phyloP scores from a whole-genome alignment of 1,284 basidiomycete species.

The Malassezia sp. region DNA sequence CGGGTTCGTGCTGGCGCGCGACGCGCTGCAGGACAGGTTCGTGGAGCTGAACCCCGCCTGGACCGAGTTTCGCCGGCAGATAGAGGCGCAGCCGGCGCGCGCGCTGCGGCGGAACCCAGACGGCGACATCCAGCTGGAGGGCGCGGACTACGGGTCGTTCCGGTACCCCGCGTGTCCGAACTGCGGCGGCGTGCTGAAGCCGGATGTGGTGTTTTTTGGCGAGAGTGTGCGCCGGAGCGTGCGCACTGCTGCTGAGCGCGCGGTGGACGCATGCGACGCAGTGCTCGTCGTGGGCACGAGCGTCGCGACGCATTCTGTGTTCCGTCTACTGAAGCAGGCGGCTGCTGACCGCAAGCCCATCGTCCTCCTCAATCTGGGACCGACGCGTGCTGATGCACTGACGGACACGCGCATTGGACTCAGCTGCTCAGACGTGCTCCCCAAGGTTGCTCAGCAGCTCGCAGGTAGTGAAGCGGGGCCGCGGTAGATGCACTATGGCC shows the following conservation, averaged over 20 bases:
- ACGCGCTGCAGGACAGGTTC: constrained; percentile 37
- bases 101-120: constrained; percentile 33
- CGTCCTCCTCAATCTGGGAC: constrained; percentile 41
- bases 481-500: background rate
- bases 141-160: constrained; percentile 41
- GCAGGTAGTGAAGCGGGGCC: background rate
- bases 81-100: constrained; percentile 21
- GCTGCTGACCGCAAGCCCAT: constrained; percentile 26
- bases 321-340: constrained; percentile 35
- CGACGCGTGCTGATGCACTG: constrained; percentile 37
- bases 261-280: constrained; percentile 25
- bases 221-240: constrained; percentile 36
- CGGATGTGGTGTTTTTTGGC: constrained; percentile 44
- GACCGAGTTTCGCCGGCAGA: constrained; percentile 28
- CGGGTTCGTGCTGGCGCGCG: constrained; percentile 30
- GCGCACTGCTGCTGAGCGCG: constrained; percentile 21
- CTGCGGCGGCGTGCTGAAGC: constrained; percentile 45
- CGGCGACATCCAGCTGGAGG: constrained; percentile 40
- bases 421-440: constrained; percentile 32
- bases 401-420: constrained; percentile 31
- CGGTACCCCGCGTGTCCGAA: constrained; percentile 37
- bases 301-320: constrained; percentile 45
- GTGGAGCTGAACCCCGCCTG: constrained; percentile 37
- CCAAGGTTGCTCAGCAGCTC: constrained; percentile 17
- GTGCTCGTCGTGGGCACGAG: constrained; percentile 39